A percentile compares a stretch with the other conserved stretches of the same genome.
Evolutionary conservation across 495 filamentous ascomycete species (phyloP).

Genomic region (Hyaloscypha hepaticicola): DNA sequence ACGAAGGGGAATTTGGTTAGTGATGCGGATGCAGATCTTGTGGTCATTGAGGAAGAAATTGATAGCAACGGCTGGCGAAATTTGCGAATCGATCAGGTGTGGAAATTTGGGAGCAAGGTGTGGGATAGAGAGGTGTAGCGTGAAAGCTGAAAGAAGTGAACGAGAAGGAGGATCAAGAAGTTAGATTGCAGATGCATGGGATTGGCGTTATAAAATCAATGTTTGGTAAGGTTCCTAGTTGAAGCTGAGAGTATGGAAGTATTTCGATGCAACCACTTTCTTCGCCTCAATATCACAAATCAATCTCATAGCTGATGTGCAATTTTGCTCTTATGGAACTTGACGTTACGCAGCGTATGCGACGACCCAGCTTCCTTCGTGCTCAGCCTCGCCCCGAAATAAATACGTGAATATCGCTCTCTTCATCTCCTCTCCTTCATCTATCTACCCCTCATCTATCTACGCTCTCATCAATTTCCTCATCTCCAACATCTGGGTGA

Average conservation of each 20-base stretch:
- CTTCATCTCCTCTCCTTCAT: neutral
- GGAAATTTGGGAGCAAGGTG: slow-evolving; percentile 62
- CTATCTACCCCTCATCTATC: neutral
- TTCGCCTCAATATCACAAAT: no score
- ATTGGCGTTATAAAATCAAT: no score
- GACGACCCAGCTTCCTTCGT: neutral
- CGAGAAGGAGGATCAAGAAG: no score
- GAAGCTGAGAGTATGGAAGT: no score
- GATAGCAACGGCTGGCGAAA: slow-evolving; percentile 42
- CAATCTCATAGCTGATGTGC: no score
- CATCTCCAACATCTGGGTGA: neutral
- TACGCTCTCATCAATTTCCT: neutral
- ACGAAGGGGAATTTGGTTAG: slow-evolving; percentile 66
- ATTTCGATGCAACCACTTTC: no score
- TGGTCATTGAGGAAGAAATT: slow-evolving; percentile 60
- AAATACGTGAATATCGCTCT: neutral
- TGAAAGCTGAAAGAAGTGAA: no score
- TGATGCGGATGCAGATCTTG: slow-evolving; percentile 78
- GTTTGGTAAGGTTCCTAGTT: no score
- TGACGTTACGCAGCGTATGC: neutral
- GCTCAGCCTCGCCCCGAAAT: neutral
- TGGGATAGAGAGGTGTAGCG: slow-evolving; percentile 23
- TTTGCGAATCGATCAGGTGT: slow-evolving; percentile 70
- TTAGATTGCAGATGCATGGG: no score
- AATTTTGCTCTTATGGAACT: no score